Evolutionary conservation across 164 flowering plant genomes (phyloP).

Genomic region (Nymphaea thermarum): DNA sequence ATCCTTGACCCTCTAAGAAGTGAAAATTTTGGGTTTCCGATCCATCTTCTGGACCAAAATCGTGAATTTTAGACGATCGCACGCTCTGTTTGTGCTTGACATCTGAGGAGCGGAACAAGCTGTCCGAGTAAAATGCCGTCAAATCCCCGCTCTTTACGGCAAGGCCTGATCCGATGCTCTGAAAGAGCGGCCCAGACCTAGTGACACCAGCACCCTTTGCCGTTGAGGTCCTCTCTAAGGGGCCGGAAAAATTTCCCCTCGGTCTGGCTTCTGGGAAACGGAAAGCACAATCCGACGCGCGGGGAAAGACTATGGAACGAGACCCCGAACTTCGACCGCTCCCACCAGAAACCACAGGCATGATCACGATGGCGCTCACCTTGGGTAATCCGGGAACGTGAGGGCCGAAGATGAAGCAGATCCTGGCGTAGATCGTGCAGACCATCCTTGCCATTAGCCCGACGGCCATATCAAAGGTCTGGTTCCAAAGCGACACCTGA

Average conservation of each 20-base stretch:
- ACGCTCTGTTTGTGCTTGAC: conserved; percentile 13
- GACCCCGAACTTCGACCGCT: not conserved
- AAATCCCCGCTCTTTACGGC: not conserved
- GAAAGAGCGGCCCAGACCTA: not conserved
- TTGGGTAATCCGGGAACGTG: conserved; percentile 20
- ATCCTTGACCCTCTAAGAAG: not conserved
- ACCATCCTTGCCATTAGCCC: conserved; percentile 38
- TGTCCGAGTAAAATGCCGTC: not conserved
- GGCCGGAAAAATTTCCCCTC: conserved; percentile 9
- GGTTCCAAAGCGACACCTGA: conserved; percentile 48
- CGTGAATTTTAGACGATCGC: conserved; percentile 2
- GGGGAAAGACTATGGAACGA: not conserved
- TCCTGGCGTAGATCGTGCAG: conserved; percentile 33
- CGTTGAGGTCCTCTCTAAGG: conserved; percentile 8
- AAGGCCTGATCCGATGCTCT: not conserved
- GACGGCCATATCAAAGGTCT: conserved; percentile 41
- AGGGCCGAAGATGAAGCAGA: conserved; percentile 46
- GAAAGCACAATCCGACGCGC: not conserved
- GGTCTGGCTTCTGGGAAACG: not conserved
- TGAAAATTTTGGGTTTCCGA: conserved; percentile 1
- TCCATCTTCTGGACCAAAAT: conserved; percentile 1
- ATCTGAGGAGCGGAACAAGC: conserved; percentile 13
- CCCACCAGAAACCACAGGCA: not conserved
- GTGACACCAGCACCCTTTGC: not conserved
- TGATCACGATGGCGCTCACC: conserved; percentile 1